phyloP scores from a whole-genome alignment of 345 rosid species.

The Citrus hindsii region DNA sequence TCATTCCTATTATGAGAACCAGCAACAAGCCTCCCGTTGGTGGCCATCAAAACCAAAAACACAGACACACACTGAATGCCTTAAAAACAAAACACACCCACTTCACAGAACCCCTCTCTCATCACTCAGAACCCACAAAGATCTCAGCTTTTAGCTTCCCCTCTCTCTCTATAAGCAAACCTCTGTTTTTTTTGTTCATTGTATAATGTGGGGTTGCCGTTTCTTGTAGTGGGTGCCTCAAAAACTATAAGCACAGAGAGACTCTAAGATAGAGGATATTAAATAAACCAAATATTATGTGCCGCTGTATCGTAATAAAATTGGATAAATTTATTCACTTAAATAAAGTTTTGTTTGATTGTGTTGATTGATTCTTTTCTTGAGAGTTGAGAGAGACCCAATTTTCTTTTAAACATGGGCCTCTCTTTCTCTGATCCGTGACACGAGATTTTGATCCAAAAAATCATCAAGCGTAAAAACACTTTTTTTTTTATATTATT shows the following conservation, averaged over 20 bases:
- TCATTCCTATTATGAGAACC: constrained; percentile 93
- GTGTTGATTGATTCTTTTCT: constrained; percentile 34
- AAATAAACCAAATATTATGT: constrained; percentile 1
- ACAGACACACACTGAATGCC: not conserved
- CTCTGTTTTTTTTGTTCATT: not conserved
- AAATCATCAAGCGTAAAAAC: not conserved
- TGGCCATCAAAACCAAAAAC: constrained; percentile 37
- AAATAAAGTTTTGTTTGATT: constrained; percentile 6
- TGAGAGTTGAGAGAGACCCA: constrained; percentile 20
- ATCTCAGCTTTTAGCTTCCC: constrained; percentile 3
- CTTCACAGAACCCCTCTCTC: constrained; percentile 18
- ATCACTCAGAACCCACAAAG: constrained; percentile 18
- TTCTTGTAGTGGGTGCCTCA: constrained; percentile 6
- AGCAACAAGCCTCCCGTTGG: constrained; percentile 79
- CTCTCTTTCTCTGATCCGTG: constrained; percentile 17
- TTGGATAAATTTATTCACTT: not conserved
- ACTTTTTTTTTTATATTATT: not conserved
- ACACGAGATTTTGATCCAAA: constrained; percentile 11
- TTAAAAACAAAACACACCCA: constrained; percentile 12
- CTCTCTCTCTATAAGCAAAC: not conserved
- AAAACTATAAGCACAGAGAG: constrained; percentile 1
- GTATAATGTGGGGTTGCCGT: constrained; percentile 7
- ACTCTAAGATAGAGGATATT: not conserved
- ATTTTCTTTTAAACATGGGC: constrained; percentile 14
- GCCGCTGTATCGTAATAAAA: not conserved